phyloP scores from a whole-genome alignment of 345 rosid genomes.

The Salix purpurea region DNA sequence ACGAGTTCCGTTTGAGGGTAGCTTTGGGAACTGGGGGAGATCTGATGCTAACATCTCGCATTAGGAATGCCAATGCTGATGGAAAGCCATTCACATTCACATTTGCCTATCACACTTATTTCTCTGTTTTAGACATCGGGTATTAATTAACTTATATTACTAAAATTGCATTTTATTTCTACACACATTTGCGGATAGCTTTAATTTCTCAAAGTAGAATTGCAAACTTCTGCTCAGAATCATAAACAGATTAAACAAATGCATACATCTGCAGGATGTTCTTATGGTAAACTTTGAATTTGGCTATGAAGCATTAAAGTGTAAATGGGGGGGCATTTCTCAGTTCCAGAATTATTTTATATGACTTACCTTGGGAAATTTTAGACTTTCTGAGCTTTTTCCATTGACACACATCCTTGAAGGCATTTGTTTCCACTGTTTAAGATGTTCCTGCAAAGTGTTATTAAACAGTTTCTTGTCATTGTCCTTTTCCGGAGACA shows the following conservation, averaged over 20 bases:
- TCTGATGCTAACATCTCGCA: slow-evolving; percentile 74
- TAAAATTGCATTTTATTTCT: not conserved
- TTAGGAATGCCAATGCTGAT: slow-evolving; percentile 75
- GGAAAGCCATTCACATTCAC: slow-evolving; percentile 87
- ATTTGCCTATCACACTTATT: slow-evolving; percentile 92
- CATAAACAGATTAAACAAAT: not conserved
- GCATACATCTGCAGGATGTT: not conserved
- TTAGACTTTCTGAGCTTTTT: not conserved
- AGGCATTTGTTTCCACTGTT: not conserved
- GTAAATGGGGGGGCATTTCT: not conserved
- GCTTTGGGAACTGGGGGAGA: slow-evolving; percentile 76
- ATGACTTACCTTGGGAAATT: not conserved
- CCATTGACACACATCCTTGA: not conserved
- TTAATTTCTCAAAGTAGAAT: not conserved
- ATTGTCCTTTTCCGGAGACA: not conserved
- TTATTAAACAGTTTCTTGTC: not conserved
- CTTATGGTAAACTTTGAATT: not conserved
- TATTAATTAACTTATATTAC: slow-evolving; percentile 10
- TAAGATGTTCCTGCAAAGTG: not conserved
- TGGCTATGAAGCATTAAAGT: not conserved
- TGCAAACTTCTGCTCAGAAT: not conserved
- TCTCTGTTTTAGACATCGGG: slow-evolving; percentile 95
- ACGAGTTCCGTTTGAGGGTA: slow-evolving; percentile 16
- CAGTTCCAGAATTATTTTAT: not conserved
- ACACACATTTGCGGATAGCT: not conserved